A percentile compares a stretch with the other conserved stretches of the same genome.
These are phyloP conservation scores for Xerocomus brunneocitrinus DNA, from an alignment of 768 basidiomycete species.

Conservation along the genomic window DNA sequence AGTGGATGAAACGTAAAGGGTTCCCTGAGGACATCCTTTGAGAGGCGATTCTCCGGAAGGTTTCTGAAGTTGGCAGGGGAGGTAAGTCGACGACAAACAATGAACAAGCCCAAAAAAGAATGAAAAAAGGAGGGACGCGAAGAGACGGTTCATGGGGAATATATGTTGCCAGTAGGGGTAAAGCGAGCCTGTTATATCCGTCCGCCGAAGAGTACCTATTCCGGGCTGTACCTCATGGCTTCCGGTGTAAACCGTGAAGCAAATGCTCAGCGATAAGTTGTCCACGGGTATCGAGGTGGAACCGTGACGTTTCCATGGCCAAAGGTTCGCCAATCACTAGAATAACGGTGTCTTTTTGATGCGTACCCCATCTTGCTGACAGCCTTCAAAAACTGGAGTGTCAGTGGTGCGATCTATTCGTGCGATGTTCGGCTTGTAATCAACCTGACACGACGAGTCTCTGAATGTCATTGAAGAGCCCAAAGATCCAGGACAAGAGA, in stretches of 20 bases:
- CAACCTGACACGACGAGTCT: too few species aligned
- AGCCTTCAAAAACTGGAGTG: too few species aligned
- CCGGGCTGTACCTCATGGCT: not conserved
- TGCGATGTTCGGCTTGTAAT: too few species aligned
- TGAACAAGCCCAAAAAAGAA: not conserved
- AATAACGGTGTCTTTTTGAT: not conserved
- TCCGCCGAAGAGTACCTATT: not conserved
- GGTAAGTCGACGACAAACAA: conserved; percentile 44
- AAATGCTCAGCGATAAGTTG: not conserved
- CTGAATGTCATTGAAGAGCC: too few species aligned
- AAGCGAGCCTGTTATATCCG: not conserved
- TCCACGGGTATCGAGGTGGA: not conserved
- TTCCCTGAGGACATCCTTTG: conserved; percentile 51
- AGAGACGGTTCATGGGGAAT: conserved; percentile 6
- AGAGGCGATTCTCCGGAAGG: conserved; percentile 39
- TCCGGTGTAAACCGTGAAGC: not conserved
- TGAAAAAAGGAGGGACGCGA: conserved; percentile 5
- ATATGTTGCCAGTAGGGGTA: not conserved
- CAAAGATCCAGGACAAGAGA: too few species aligned
- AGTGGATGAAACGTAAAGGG: conserved; percentile 52
- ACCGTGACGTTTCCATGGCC: not conserved
- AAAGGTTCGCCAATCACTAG: not conserved
- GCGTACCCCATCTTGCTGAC: too few species aligned
- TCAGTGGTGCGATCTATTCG: too few species aligned
- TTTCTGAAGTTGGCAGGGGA: conserved; percentile 52